These are phyloP conservation scores for Achaetomiella virescens DNA, from an alignment of 495 filamentous ascomycete species.

Conservation along the genomic window DNA sequence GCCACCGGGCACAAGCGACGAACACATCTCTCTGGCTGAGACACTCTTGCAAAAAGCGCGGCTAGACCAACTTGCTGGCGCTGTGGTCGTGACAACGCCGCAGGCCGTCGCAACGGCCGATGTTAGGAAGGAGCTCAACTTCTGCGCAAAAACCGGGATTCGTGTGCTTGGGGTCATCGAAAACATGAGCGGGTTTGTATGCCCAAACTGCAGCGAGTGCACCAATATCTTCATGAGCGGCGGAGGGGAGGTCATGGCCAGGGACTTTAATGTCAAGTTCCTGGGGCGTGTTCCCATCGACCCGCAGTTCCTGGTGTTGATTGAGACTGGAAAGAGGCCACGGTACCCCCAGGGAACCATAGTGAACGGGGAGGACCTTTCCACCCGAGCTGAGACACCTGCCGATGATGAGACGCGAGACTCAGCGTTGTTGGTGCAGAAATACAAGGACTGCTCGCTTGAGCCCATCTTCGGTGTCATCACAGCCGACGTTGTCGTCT, in stretches of 20 bases:
- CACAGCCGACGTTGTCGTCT: conserved; percentile 24
- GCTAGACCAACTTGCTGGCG: conserved; percentile 61
- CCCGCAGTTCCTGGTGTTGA: conserved; percentile 52
- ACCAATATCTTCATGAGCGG: conserved; percentile 88
- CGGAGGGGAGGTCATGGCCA: conserved; percentile 83
- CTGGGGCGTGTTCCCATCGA: conserved; percentile 87
- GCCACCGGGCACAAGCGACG: conserved; percentile 91
- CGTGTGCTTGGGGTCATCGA: conserved; percentile 83
- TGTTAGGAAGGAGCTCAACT: conserved; percentile 94
- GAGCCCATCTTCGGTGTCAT: conserved; percentile 66
- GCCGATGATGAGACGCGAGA: conserved; percentile 35
- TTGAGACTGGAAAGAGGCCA: conserved; percentile 47
- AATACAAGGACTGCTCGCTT: conserved; percentile 73
- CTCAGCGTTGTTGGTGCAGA: conserved; percentile 59
- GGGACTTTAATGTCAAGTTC: conserved; percentile 76
- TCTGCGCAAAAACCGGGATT: conserved; percentile 82
- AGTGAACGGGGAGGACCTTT: conserved; percentile 43
- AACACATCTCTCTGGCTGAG: conserved; percentile 92
- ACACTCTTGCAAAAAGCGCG: conserved; percentile 62
- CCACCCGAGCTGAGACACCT: conserved; percentile 13
- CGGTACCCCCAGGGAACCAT: conserved; percentile 44
- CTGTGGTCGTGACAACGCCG: conserved; percentile 91
- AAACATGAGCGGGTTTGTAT: conserved; percentile 97
- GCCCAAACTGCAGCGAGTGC: conserved; percentile 88
- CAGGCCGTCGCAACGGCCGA: conserved; percentile 91